phyloP scores from a whole-genome alignment of 1,284 basidiomycete genomes.

The Porogramme epimiltina region DNA sequence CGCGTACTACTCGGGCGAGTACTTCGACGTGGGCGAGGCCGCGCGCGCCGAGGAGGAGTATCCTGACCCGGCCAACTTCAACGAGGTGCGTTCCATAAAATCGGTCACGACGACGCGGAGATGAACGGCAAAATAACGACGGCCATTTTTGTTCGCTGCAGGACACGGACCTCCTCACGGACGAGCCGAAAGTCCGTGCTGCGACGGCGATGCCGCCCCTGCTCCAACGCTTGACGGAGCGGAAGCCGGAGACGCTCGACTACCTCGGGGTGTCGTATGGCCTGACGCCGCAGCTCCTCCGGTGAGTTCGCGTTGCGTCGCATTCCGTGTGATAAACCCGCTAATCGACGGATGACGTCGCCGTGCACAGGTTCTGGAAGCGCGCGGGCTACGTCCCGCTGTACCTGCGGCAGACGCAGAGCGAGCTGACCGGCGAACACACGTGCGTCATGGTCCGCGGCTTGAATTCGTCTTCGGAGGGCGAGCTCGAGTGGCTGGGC shows the following conservation, averaged over 20 bases:
- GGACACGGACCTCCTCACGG: slow-evolving; percentile 64
- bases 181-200: slow-evolving; percentile 76
- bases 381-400: slow-evolving; percentile 89
- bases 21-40: slow-evolving; percentile 86
- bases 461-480: slow-evolving; percentile 68
- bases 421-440: slow-evolving; percentile 96
- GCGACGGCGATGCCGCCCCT: slow-evolving; percentile 89
- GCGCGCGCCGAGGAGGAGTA: slow-evolving; percentile 58
- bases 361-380: slow-evolving; percentile 91
- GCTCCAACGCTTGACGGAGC: slow-evolving; percentile 88
- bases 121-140: background rate
- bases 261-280: slow-evolving; percentile 98
- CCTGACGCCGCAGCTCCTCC: slow-evolving; percentile 84
- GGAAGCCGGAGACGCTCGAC: slow-evolving; percentile 89
- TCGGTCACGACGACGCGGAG: background rate
- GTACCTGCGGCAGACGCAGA: slow-evolving; percentile 92
- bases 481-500: slow-evolving; percentile 78
- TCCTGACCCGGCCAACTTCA: slow-evolving; percentile 60
- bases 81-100: slow-evolving; percentile 51
- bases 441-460: slow-evolving; percentile 91
- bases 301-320: slow-evolving; percentile 44
- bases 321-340: background rate
- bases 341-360: background rate
- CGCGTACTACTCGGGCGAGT: slow-evolving; percentile 91
- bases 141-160: too few species aligned